Base-by-base conservation (phyloP, 2,329 filamentous ascomycete species). In the Cordyceps farinosa region DNA sequence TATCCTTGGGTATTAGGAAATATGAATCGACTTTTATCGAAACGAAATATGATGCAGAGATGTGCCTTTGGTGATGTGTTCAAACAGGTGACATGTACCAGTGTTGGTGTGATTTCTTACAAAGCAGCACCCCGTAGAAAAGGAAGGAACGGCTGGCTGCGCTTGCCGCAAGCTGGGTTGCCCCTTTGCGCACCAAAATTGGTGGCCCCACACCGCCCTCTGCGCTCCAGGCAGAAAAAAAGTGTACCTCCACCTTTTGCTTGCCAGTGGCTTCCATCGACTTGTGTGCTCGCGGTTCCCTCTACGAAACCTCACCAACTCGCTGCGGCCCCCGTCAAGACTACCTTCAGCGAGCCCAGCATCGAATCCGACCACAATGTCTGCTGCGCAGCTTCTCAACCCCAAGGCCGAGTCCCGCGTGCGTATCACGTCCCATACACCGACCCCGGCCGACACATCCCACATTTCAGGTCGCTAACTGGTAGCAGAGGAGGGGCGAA, bases 371-470 rank as follows among this genome's bases (percentile, higher is more conserved):
- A 57, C 38, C 70, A 76, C 66, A 59, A 98, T 98, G 95, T 98
- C 93, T 80, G 95, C 95, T 71, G 93, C 95, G 74, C 94, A 98
- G 82, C 88, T 99, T 74, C 89, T 99, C 69, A 99, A 99, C 80
- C 95, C 95, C 66, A 99, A 99, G 84, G 95, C 95, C 74, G 95
- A 99, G 83, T 97, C 93, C 72, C 89, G 95, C 80, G 92, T 96
- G 84, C 72, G 90, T 82, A 66, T 68, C 65, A 5, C 27, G 17
- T 67, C 54, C 45, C 36, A 57, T 4, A 44, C 44, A 59, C 66
- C 61, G 62, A 64, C 65, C 54, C 40, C 63, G 45, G 44, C 34
- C 36, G 58, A 53, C 64, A 63, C 65, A 64, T 68, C 70, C 64
- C 70, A 71, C 70, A 64, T 65, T 70, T 69, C 69, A 70, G 71